Base-by-base conservation (phyloP, 192 early-diverging fungal species). In the Pilobolus umbonatus region DNA sequence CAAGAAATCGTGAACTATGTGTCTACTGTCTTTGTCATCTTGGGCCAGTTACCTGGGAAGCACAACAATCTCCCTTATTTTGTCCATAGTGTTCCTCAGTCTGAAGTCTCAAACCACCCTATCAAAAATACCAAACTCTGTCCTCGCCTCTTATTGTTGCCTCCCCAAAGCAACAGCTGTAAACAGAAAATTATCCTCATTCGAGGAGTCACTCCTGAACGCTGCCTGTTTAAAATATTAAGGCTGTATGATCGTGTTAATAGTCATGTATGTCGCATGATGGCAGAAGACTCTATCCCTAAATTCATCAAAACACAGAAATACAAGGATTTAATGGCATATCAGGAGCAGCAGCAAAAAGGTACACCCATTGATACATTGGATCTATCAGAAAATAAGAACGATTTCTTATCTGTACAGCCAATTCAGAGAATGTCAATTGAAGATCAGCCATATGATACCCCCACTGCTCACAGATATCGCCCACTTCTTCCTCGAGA, bases 1-100 rank as follows among this genome's bases (percentile, higher is more conserved):
- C 74, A 74, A 12, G 50, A 79, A 7, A 75, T 77, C 35, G 70
- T 71, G 10, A 57, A 56, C 19, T 75, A 64, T 21, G 50, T 69
- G 10, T 17, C 39, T 11, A 38, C 56, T 11, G 56, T 49, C 3
- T 69, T 63, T 15, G 51, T 46, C 3, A 10, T 69, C 9, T 31
- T 52, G 0, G 21, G 26, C 43, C 46, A 43, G 12, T 14, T 31
- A 5, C 29, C 48, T 26, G 11, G 25, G 3, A 28, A 15, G 17
- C 6, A 29, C 10, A 52, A 54, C 8, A 12, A 24, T 32, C 19
- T 35, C 15, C 19, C 34, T 21, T 54, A 54, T 12, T 54, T 54
- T 54, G 38, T 54, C 10, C 31, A 25, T 35, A 11, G 25, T 6
- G 24, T 19, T n/a, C 35, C 52, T 34, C 54, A 26, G 38, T 28